Percentiles rank a stretch among this genome's conserved stretches.
Evolutionary conservation across 768 basidiomycete genomes (phyloP).

Genomic region (Pluteus cervinus): DNA sequence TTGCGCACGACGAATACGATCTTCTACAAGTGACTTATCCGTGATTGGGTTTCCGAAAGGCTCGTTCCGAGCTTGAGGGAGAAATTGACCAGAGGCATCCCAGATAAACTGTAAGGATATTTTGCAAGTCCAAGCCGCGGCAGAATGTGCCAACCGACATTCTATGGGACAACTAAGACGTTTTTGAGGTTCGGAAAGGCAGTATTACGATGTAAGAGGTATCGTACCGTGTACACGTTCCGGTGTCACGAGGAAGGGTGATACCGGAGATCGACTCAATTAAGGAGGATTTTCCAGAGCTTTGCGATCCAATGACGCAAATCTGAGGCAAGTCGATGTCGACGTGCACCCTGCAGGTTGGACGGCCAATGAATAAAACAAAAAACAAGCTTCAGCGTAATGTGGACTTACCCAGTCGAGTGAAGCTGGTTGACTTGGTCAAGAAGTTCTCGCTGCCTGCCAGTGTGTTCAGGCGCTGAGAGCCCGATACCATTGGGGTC

Average conservation of each 20-base stretch:
- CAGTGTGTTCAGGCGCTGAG: slow-evolving; percentile 30
- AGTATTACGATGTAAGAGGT: neutral
- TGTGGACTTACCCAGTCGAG: slow-evolving; percentile 40
- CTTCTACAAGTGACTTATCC: slow-evolving; percentile 51
- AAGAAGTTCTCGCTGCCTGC: slow-evolving; percentile 38
- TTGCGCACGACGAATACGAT: slow-evolving; percentile 61
- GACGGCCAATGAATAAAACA: neutral
- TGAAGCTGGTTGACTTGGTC: slow-evolving; percentile 51
- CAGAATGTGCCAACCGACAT: slow-evolving; percentile 40
- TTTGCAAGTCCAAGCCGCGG: slow-evolving; percentile 39
- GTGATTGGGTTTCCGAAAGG: slow-evolving; percentile 43
- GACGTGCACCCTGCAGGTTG: slow-evolving; percentile 46
- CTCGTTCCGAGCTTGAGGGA: slow-evolving; percentile 32
- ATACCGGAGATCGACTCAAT: slow-evolving; percentile 76
- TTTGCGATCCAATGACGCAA: slow-evolving; percentile 67
- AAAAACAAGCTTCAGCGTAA: neutral
- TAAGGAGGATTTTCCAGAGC: slow-evolving; percentile 71
- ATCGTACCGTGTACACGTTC: slow-evolving; percentile 65
- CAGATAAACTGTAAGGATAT: slow-evolving; percentile 43
- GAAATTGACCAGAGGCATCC: slow-evolving; percentile 28
- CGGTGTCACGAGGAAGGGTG: slow-evolving; percentile 62
- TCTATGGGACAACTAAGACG: slow-evolving; percentile 48
- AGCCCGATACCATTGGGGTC: slow-evolving; percentile 50
- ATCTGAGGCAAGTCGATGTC: slow-evolving; percentile 73
- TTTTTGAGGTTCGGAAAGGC: neutral